phyloP scores from a whole-genome alignment of 75 land plant species.

The Cryptomeria japonica region DNA sequence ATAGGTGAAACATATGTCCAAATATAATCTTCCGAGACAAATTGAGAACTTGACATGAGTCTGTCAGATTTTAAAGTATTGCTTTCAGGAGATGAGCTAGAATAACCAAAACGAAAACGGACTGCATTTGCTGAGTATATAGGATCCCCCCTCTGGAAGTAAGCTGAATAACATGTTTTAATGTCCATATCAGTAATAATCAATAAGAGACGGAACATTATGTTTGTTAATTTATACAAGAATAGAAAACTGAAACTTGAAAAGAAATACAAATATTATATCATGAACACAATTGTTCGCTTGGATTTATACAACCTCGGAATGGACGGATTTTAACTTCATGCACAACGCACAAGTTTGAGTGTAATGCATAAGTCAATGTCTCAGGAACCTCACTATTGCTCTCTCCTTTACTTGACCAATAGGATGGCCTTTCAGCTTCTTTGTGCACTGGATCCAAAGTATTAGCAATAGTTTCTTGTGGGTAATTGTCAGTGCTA shows the following conservation, averaged over 20 bases:
- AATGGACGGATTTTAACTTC: conserved; percentile 43
- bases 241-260: background rate
- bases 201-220: background rate
- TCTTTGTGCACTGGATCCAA: conserved; percentile 22
- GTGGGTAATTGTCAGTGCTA: conserved; percentile 46
- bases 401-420: conserved; percentile 46
- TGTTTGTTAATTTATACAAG: background rate
- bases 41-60: background rate
- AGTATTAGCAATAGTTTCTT: conserved; percentile 38
- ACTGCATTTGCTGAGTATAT: conserved; percentile 41
- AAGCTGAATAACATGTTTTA: conserved; percentile 22
- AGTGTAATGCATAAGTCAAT: conserved; percentile 31
- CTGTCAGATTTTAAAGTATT: background rate
- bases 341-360: conserved; percentile 39
- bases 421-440: conserved; percentile 27
- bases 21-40: conserved; percentile 15
- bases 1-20: conserved; percentile 48
- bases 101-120: conserved; percentile 38
- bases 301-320: conserved; percentile 21
- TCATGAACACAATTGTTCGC: background rate
- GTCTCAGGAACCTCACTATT: conserved; percentile 29
- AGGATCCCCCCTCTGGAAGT: conserved; percentile 37
- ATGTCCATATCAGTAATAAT: background rate
- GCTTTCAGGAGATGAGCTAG: background rate
- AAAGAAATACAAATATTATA: background rate